phyloP scores from a whole-genome alignment of 768 basidiomycete species.

The Sutorius australiensis region DNA sequence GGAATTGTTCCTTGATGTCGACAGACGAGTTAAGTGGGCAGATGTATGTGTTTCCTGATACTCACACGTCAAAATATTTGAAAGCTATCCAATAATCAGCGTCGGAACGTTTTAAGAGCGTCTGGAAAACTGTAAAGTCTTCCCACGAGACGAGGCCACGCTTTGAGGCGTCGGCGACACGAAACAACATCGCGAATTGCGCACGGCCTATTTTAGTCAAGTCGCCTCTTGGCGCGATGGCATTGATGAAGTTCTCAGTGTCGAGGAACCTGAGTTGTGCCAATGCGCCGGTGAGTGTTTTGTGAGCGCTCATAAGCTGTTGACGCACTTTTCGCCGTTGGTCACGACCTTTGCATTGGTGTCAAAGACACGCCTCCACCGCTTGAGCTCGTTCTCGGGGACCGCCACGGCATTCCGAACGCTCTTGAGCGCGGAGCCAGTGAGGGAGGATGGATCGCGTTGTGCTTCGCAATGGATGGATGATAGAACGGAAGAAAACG shows the following conservation, averaged over 20 bases:
- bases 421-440: conserved; percentile 54
- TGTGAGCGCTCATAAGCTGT: conserved; percentile 16
- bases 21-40: conserved; percentile 5
- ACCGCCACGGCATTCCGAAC: conserved; percentile 67
- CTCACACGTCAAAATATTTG: conserved; percentile 92
- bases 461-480: conserved; percentile 54
- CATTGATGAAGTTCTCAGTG: conserved; percentile 86
- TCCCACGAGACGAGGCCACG: conserved; percentile 86
- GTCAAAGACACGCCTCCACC: conserved; percentile 89
- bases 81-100: conserved; percentile 98
- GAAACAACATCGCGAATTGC: conserved; percentile 88
- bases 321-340: conserved; percentile 77
- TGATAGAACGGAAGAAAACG: conserved; percentile 41
- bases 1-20: conserved; percentile 66
- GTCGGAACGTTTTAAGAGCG: conserved; percentile 87
- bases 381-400: conserved; percentile 79
- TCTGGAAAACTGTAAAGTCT: conserved; percentile 95
- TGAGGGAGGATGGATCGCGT: conserved; percentile 37
- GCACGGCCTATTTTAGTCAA: conserved; percentile 80
- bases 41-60: conserved; percentile 11
- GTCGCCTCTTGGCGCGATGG: conserved; percentile 87
- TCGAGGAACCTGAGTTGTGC: conserved; percentile 67
- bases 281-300: conserved; percentile 7
- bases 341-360: conserved; percentile 67
- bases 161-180: conserved; percentile 76